These are phyloP conservation scores for Alternaria sp. DNA, from an alignment of 2,329 filamentous ascomycete genomes.

Conservation along the genomic window DNA sequence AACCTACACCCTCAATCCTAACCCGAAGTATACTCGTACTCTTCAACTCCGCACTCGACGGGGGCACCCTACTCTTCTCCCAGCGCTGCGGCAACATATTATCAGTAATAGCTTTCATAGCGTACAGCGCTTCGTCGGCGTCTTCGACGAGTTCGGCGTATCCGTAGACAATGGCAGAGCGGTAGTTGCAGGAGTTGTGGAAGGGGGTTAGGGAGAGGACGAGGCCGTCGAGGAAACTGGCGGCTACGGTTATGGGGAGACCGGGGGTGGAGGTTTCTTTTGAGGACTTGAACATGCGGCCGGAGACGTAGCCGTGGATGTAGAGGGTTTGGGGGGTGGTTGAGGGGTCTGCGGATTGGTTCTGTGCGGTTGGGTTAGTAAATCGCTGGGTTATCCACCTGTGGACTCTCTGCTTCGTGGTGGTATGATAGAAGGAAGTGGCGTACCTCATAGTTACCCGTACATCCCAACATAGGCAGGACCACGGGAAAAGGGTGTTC, in stretches of 20 bases:
- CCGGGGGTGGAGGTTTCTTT: not conserved
- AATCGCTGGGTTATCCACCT: not conserved
- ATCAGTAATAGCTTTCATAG: slow-evolving; percentile 42
- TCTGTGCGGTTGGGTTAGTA: slow-evolving; percentile 2
- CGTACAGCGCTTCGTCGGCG: slow-evolving; percentile 32
- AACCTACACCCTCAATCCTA: slow-evolving; percentile 23
- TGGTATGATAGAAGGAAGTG: too few relatives aligned
- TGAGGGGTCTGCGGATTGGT: slow-evolving; percentile 64
- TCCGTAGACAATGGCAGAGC: slow-evolving; percentile 38
- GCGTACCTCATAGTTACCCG: slow-evolving; percentile 22
- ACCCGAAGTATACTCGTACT: slow-evolving; percentile 39
- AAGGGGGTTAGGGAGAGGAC: slow-evolving; percentile 45
- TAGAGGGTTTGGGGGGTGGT: slow-evolving; percentile 50
- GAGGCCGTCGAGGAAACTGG: slow-evolving; percentile 40
- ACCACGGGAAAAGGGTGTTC: slow-evolving; percentile 61
- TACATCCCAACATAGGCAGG: slow-evolving; percentile 51
- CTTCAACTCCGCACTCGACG: slow-evolving; percentile 35
- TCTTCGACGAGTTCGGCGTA: slow-evolving; percentile 34
- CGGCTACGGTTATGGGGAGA: not conserved
- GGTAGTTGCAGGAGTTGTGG: slow-evolving; percentile 48
- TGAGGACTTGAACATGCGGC: slow-evolving; percentile 68
- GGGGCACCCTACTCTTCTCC: slow-evolving; percentile 38
- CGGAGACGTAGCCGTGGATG: slow-evolving; percentile 43
- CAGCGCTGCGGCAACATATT: slow-evolving; percentile 41
- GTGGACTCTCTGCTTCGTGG: too few relatives aligned